These are phyloP conservation scores for Albatrellus ellisii DNA, from an alignment of 768 basidiomycete genomes.

Conservation along the genomic window DNA sequence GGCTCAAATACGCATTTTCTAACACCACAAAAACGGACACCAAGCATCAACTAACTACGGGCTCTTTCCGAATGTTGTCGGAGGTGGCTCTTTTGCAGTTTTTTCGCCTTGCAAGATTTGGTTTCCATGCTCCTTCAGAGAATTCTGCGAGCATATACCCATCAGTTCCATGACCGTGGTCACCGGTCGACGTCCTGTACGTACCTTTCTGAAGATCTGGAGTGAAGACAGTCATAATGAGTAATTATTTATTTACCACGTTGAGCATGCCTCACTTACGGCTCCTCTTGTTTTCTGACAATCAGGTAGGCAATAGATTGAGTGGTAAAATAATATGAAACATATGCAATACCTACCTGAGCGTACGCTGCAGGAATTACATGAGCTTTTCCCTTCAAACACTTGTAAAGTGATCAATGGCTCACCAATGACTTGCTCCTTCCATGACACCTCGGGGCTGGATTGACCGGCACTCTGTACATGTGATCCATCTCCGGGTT, in stretches of 20 bases:
- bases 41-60: not conserved
- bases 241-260: not conserved
- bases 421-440: conserved; percentile 45
- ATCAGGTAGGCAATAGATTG: not conserved
- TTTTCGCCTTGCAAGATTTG: conserved; percentile 38
- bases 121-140: conserved; percentile 39
- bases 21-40: not conserved
- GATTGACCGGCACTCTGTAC: conserved; percentile 16
- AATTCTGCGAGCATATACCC: conserved; percentile 17
- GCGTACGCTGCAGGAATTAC: not conserved
- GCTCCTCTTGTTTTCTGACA: conserved; percentile 7
- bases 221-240: not conserved
- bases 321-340: not conserved
- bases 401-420: not conserved
- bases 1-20: no score
- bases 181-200: not conserved
- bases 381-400: not conserved
- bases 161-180: not conserved
- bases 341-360: not conserved
- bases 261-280: conserved; percentile 2
- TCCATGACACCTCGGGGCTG: conserved; percentile 33
- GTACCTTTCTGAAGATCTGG: conserved; percentile 10
- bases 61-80: conserved; percentile 1
- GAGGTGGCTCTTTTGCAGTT: conserved; percentile 7
- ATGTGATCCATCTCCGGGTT: conserved; percentile 23